Conservation (phyloP, 2,329 filamentous ascomycete species). For the Epichloe festucae region DNA sequence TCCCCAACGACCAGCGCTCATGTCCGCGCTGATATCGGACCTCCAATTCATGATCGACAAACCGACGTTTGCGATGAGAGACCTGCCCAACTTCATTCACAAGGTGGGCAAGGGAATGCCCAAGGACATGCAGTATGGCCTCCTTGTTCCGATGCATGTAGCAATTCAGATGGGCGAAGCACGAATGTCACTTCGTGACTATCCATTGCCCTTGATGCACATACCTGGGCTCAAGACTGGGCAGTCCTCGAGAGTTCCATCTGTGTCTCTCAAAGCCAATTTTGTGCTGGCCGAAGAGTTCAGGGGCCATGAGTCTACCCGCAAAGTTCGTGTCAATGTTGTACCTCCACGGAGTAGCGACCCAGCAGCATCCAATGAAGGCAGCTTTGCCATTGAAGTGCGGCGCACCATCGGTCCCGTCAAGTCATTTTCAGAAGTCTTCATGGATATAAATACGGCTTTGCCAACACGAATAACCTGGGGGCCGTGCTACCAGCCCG, state of each 20-base stretch:
- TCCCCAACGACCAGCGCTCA: conserved; percentile 70
- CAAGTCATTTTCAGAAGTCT: conserved; percentile 91
- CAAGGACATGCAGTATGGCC: conserved; percentile 74
- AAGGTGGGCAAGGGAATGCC: conserved; percentile 96
- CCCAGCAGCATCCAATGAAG: conserved; percentile 39
- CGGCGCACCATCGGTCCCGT: conserved; percentile 85
- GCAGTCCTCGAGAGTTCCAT: conserved; percentile 68
- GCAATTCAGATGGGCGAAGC: conserved; percentile 85
- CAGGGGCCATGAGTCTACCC: conserved; percentile 63
- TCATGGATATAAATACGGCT: conserved; percentile 82
- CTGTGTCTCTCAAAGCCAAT: conserved; percentile 73
- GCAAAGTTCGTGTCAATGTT: conserved; percentile 71
- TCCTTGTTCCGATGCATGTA: conserved; percentile 82
- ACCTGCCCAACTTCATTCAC: conserved; percentile 75
- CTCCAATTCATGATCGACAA: conserved; percentile 80
- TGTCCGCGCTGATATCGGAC: conserved; percentile 71
- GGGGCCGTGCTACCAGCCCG: conserved; percentile 95
- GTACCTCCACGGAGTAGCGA: conserved; percentile 55
- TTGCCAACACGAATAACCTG: conserved; percentile 89
- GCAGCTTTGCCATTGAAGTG: conserved; percentile 73
- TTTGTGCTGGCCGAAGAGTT: conserved; percentile 96
- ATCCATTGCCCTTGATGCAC: conserved; percentile 82
- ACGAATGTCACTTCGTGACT: conserved; percentile 76
- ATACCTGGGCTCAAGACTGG: conserved; percentile 70
- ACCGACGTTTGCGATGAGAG: conserved; percentile 72